These are phyloP conservation scores for Phlebopus sp. DNA, from an alignment of 1,284 basidiomycete species.

Conservation along the genomic window DNA sequence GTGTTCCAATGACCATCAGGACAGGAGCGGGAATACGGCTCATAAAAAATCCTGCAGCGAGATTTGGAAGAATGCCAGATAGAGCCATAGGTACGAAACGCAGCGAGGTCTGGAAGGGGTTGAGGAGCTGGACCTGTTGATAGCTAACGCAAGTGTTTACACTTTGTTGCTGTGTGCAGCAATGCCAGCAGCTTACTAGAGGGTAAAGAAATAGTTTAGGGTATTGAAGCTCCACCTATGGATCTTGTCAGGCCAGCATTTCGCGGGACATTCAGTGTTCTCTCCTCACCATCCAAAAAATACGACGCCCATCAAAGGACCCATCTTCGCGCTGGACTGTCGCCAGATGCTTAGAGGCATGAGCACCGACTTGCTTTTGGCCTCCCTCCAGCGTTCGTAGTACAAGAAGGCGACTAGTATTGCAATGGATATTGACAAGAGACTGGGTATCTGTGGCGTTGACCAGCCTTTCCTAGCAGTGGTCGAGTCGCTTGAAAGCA, in stretches of 20 bases:
- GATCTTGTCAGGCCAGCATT: background rate
- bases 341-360: constrained; percentile 37
- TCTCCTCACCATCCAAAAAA: constrained; percentile 36
- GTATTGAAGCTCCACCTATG: constrained; percentile 28
- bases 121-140: constrained; percentile 33
- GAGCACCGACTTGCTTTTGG: constrained; percentile 28
- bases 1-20: constrained; percentile 28
- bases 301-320: constrained; percentile 28
- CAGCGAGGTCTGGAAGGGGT: constrained; percentile 32
- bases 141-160: constrained; percentile 23
- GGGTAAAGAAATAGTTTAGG: constrained; percentile 31
- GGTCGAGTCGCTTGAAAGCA: constrained; percentile 31
- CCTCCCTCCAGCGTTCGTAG: constrained; percentile 34
- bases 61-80: constrained; percentile 28
- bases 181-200: constrained; percentile 21
- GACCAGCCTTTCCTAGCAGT: constrained; percentile 32
- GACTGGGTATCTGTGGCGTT: constrained; percentile 32
- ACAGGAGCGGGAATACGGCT: constrained; percentile 27
- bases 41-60: constrained; percentile 30
- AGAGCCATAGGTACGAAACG: constrained; percentile 32
- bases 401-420: constrained; percentile 30
- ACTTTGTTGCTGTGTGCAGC: background rate
- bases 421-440: constrained; percentile 29
- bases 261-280: background rate
- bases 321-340: constrained; percentile 32